These are phyloP conservation scores for Epithele typhae DNA, from an alignment of 768 basidiomycete genomes.

Conservation along the genomic window DNA sequence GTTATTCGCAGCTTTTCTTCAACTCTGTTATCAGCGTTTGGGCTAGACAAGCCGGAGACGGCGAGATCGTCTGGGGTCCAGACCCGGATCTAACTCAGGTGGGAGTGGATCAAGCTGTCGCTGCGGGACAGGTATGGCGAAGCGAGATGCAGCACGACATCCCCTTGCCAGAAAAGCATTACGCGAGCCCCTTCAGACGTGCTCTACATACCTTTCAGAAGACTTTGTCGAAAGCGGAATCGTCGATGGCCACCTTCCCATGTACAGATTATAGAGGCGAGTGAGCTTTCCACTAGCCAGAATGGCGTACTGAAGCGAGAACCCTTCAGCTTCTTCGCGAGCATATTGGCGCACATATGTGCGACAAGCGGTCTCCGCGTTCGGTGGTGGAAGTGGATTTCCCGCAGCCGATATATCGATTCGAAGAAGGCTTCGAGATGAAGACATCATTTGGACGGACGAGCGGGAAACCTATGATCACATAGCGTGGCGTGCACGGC, in stretches of 20 bases:
- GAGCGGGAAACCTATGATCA: no score
- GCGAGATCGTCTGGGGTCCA: slow-evolving; percentile 68
- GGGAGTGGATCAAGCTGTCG: slow-evolving; percentile 53
- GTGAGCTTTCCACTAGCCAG: no score
- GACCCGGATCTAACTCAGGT: slow-evolving; percentile 60
- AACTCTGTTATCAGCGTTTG: slow-evolving; percentile 48
- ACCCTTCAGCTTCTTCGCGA: slow-evolving; percentile 58
- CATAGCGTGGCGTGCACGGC: no score
- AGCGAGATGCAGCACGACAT: slow-evolving; percentile 31
- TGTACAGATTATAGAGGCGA: slow-evolving; percentile 59
- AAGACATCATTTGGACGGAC: no score
- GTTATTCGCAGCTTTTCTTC: no score
- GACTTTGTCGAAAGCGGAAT: slow-evolving; percentile 36
- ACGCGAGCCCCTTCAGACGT: slow-evolving; percentile 60
- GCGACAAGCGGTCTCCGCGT: slow-evolving; percentile 56
- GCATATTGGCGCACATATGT: slow-evolving; percentile 63
- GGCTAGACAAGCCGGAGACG: slow-evolving; percentile 62
- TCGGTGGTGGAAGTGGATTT: no score
- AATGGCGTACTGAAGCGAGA: no score
- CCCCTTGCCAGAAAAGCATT: slow-evolving; percentile 51
- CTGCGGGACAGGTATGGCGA: slow-evolving; percentile 43
- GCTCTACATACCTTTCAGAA: slow-evolving; percentile 53
- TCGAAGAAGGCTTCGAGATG: no score
- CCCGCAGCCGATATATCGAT: no score
- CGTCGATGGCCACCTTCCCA: slow-evolving; percentile 19